Base-by-base conservation (phyloP, 2,329 filamentous ascomycete species). In the Trichoderma koningii region DNA sequence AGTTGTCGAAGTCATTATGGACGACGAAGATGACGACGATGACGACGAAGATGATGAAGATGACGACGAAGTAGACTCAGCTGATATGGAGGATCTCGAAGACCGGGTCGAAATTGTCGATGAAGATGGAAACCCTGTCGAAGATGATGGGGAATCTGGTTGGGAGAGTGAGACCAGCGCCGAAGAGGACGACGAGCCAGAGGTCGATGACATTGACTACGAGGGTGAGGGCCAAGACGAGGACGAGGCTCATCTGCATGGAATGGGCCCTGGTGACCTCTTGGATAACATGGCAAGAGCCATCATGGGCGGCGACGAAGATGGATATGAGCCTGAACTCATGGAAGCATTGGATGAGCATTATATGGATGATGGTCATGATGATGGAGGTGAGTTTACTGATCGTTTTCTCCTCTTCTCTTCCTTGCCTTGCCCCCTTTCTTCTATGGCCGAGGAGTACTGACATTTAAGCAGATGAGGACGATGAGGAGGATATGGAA, bases 1-100 rank as follows among this genome's bases (percentile, higher is more conserved):
- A 26, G 81, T 88, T 62, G 85, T 90, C 66, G 87, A 89, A 77
- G 86, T 98, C 70, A 91, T 96, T 67, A 91, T 97, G 81, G 90
- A 91, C 59, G 82, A 85, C 41, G 85, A 87, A 4, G 85, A 87
- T 3, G 84, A 87, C 3, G 84, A 86, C n/a, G 88, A 89, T 7
- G 84, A 85, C 2, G 85, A 87, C 42, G 88, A 88, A 60, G 87
- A 85, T 23, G 74, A 87, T 1, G 74, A 76, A 7, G 83, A 86
- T 9, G 80, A 79, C 63, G 82, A 82, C 17, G 82, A 77, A n/a
- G 72, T 74, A 53, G 77, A 77, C 34, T 79, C 77, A 7, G 77
- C 74, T 12, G 78, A 81, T 55, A 80, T 80, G 76, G 78, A 85
- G 55, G 85, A 86, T 34, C 80, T 83, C 64, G 82, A 84, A 50